Evolutionary conservation across 179 eudicot genomes (phyloP).

Genomic region (Vitellaria paradoxa): DNA sequence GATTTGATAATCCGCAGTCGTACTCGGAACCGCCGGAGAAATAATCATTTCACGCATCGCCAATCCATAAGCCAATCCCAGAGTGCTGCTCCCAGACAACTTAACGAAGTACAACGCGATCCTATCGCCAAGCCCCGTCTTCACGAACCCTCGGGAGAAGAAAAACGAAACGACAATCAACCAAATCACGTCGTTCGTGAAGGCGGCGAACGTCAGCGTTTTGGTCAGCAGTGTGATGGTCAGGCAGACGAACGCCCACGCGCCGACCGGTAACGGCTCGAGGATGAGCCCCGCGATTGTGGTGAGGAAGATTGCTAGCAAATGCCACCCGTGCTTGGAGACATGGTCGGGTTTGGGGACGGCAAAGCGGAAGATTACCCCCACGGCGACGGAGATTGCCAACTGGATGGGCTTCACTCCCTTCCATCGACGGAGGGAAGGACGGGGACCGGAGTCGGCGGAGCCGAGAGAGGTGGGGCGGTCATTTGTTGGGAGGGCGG

Average conservation of each 20-base stretch:
- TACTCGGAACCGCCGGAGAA: slow-evolving; percentile 71
- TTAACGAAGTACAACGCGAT: slow-evolving; percentile 59
- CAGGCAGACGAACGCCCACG: slow-evolving; percentile 60
- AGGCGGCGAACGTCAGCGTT: slow-evolving; percentile 53
- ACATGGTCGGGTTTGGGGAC: slow-evolving; percentile 45
- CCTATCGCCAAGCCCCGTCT: slow-evolving; percentile 64
- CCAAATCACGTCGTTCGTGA: slow-evolving; percentile 63
- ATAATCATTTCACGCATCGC: slow-evolving; percentile 52
- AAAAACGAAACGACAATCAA: slow-evolving; percentile 65
- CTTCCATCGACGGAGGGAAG: neutral
- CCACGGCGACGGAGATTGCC: slow-evolving; percentile 9
- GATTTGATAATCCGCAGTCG: slow-evolving; percentile 70
- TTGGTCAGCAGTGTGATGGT: slow-evolving; percentile 35
- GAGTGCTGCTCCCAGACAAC: slow-evolving; percentile 48
- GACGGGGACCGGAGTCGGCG: neutral
- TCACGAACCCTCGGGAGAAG: slow-evolving; percentile 67
- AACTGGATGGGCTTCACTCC: slow-evolving; percentile 18
- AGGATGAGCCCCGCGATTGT: slow-evolving; percentile 57
- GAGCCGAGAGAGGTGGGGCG: neutral
- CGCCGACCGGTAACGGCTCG: slow-evolving; percentile 59
- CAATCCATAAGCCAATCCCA: slow-evolving; percentile 64
- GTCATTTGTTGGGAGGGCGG: neutral
- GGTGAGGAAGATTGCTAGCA: slow-evolving; percentile 52
- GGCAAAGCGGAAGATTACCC: slow-evolving; percentile 36
- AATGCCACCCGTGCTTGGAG: slow-evolving; percentile 51